Conservation (phyloP, 2,329 filamentous ascomycete genomes). For the Ascochyta rabiei region DNA sequence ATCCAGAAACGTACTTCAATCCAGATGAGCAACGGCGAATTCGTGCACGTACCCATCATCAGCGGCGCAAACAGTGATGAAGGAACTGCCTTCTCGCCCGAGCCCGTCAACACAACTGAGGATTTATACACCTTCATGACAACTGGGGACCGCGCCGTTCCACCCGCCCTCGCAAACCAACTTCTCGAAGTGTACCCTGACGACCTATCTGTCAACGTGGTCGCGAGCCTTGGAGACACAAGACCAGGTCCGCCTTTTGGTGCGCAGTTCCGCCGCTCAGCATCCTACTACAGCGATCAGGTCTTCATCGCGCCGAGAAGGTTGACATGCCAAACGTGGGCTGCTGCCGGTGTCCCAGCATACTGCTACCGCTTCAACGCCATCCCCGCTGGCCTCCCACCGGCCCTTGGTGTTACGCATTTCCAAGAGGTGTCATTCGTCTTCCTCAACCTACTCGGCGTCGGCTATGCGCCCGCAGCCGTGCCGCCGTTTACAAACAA, state of each 20-base stretch:
- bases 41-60: conserved; percentile 69
- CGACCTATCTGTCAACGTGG: conserved; percentile 33
- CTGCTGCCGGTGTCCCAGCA: conserved; percentile 55
- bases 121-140: conserved; percentile 57
- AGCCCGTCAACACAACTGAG: conserved; percentile 60
- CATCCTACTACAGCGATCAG: conserved; percentile 60
- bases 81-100: conserved; percentile 62
- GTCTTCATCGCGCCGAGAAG: conserved; percentile 63
- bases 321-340: conserved; percentile 59
- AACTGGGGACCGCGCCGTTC: conserved; percentile 29
- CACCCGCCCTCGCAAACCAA: conserved; percentile 28
- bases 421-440: conserved; percentile 60
- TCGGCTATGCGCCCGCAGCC: conserved; percentile 49
- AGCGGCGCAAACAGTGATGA: conserved; percentile 71
- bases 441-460: conserved; percentile 53
- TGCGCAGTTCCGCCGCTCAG: conserved; percentile 58
- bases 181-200: conserved; percentile 41
- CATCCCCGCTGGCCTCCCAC: conserved; percentile 52
- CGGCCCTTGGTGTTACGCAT: conserved; percentile 57
- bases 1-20: conserved; percentile 59
- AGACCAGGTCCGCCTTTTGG: conserved; percentile 31
- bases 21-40: conserved; percentile 63
- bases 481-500: conserved; percentile 45
- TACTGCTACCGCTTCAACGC: conserved; percentile 70
- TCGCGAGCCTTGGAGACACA: conserved; percentile 30